Evolutionary conservation across 805 yeast species (phyloP).

Genomic region (Jamesozyma piceae): DNA sequence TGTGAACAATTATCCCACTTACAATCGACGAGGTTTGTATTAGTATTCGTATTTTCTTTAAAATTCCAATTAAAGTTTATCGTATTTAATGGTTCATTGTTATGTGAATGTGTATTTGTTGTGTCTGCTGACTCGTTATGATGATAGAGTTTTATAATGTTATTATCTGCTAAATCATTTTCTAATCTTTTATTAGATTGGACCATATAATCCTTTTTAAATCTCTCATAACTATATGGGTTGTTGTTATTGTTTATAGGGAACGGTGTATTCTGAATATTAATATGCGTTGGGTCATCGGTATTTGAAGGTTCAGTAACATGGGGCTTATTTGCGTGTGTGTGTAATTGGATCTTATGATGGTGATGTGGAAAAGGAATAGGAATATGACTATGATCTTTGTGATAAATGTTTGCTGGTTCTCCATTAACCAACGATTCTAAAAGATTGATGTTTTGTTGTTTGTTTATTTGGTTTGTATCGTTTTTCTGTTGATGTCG

Average conservation of each 20-base stretch:
- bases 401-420: background rate
- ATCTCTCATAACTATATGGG: conserved; percentile 8
- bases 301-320: background rate
- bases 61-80: conserved; percentile 39
- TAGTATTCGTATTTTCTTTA: conserved; percentile 9
- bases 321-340: conserved; percentile 13
- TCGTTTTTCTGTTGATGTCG: conserved; percentile 1
- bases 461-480: background rate
- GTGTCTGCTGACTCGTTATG: background rate
- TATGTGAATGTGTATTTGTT: no score
- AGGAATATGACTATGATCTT: background rate
- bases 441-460: conserved; percentile 8
- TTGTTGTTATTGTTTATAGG: background rate
- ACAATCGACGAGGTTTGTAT: conserved; percentile 35
- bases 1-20: conserved; percentile 58
- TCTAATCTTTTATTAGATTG: background rate
- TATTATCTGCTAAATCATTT: background rate
- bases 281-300: background rate
- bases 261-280: background rate
- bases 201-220: background rate
- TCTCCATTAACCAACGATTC: conserved; percentile 7
- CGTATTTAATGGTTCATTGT: conserved; percentile 8
- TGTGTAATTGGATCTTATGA: conserved; percentile 32
- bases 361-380: conserved; percentile 28
- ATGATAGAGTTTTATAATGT: background rate